Percentiles rank a stretch among this genome's conserved stretches.
Evolutionary conservation across 148 eudicot genomes (phyloP).

Genomic region (Agrostemma githago): DNA sequence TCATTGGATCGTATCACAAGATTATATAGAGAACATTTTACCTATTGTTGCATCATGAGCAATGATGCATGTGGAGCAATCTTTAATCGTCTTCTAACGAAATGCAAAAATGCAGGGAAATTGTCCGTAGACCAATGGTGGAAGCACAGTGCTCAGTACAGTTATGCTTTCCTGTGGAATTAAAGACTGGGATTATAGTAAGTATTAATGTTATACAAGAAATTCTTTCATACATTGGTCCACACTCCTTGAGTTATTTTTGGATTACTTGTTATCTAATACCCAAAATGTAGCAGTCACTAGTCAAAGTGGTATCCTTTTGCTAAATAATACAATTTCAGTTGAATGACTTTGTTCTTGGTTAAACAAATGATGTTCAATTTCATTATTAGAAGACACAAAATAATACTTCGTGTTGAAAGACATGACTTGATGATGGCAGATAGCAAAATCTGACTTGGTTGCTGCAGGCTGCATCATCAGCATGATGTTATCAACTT

Average conservation of each 20-base stretch:
- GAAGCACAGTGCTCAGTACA: constrained; percentile 95
- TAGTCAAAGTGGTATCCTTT: not conserved
- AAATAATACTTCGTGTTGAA: not conserved
- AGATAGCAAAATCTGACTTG: not conserved
- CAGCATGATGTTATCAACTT: not conserved
- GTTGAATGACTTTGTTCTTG: not conserved
- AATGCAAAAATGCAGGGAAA: constrained; percentile 51
- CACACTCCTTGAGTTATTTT: not conserved
- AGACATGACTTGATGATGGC: not conserved
- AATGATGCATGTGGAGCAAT: not conserved
- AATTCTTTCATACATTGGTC: not conserved
- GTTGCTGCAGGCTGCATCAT: constrained; percentile 2
- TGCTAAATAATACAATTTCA: not conserved
- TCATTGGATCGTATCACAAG: not conserved
- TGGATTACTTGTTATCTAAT: not conserved
- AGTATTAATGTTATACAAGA: constrained; percentile 13
- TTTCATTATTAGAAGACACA: constrained; percentile 3
- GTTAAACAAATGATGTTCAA: constrained; percentile 2
- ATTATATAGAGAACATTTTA: not conserved
- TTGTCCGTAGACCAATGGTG: constrained; percentile 85
- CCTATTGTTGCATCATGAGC: not conserved
- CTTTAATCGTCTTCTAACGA: not conserved
- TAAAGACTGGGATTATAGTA: constrained; percentile 76
- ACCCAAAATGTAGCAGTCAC: not conserved
- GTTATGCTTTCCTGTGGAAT: constrained; percentile 79